These are phyloP conservation scores for Phytophthora kernoviae DNA, from an alignment of 352 stramenopile genomes.

Conservation along the genomic window DNA sequence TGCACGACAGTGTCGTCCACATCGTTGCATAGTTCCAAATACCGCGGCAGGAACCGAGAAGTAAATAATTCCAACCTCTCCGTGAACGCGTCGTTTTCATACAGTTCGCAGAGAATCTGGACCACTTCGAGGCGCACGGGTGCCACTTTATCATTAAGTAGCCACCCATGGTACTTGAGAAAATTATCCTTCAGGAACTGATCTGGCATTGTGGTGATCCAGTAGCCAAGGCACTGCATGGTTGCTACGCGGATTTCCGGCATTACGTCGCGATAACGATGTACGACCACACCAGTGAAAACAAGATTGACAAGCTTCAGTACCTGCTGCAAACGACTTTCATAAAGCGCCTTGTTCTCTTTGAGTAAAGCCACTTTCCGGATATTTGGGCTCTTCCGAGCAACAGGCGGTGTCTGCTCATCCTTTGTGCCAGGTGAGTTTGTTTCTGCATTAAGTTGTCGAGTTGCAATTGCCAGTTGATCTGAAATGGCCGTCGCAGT, in stretches of 20 bases:
- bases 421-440: constrained; percentile 30
- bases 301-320: constrained; percentile 67
- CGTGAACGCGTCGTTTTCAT: constrained; percentile 72
- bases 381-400: constrained; percentile 55
- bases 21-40: constrained; percentile 83
- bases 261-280: constrained; percentile 94
- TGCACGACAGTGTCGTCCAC: constrained; percentile 77
- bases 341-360: constrained; percentile 74
- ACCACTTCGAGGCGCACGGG: constrained; percentile 86
- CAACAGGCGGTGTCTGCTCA: constrained; percentile 10
- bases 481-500: constrained; percentile 56
- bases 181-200: constrained; percentile 94
- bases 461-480: constrained; percentile 68
- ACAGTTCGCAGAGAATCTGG: constrained; percentile 82
- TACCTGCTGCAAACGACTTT: constrained; percentile 59
- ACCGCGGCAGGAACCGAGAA: constrained; percentile 75
- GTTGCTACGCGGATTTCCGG: constrained; percentile 86
- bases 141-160: constrained; percentile 91
- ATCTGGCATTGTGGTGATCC: constrained; percentile 86
- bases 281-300: constrained; percentile 79
- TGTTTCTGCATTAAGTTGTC: constrained; percentile 69
- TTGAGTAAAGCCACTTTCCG: constrained; percentile 48
- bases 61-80: constrained; percentile 83
- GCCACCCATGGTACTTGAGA: constrained; percentile 97
- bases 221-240: constrained; percentile 81